A percentile compares a stretch with the other conserved stretches of the same genome.
Conservation (phyloP, 495 filamentous ascomycete genomes). For the Neurospora sp. region DNA sequence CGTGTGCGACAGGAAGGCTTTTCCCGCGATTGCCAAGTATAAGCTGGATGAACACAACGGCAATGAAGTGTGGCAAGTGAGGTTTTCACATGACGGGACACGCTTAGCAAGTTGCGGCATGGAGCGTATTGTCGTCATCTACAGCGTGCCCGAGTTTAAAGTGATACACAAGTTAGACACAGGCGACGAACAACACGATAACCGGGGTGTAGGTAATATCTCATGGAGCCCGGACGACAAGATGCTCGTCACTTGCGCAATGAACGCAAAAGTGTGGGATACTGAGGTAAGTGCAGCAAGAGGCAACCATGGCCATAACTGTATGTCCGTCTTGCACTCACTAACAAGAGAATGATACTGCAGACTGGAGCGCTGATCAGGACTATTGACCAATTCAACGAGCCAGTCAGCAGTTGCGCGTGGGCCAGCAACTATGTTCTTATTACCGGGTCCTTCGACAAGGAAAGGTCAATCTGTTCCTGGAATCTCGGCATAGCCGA, state of each 20-base stretch:
- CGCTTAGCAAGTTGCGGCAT: constrained; percentile 73
- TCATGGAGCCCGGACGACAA: constrained; percentile 89
- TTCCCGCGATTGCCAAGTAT: constrained; percentile 56
- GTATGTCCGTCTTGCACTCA: not conserved
- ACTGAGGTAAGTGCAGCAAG: constrained; percentile 45
- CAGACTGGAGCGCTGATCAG: constrained; percentile 62
- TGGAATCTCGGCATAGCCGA: constrained; percentile 52
- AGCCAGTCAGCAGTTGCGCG: constrained; percentile 75
- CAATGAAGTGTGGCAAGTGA: constrained; percentile 75
- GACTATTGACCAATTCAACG: constrained; percentile 55
- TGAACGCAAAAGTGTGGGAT: constrained; percentile 77
- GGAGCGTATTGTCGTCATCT: constrained; percentile 68
- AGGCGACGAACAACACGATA: constrained; percentile 53
- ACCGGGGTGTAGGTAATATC: constrained; percentile 56
- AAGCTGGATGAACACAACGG: constrained; percentile 67
- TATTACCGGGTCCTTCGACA: constrained; percentile 71
- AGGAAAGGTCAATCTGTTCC: constrained; percentile 51
- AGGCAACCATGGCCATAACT: not conserved
- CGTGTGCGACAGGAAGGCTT: constrained; percentile 66
- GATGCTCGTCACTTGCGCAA: constrained; percentile 71
- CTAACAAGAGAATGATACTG: not conserved
- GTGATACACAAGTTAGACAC: constrained; percentile 53
- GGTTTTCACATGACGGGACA: constrained; percentile 83
- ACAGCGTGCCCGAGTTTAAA: constrained; percentile 62
- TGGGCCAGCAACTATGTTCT: constrained; percentile 79